phyloP scores from a whole-genome alignment of 495 filamentous ascomycete species.

The Mycothermus thermophilus region DNA sequence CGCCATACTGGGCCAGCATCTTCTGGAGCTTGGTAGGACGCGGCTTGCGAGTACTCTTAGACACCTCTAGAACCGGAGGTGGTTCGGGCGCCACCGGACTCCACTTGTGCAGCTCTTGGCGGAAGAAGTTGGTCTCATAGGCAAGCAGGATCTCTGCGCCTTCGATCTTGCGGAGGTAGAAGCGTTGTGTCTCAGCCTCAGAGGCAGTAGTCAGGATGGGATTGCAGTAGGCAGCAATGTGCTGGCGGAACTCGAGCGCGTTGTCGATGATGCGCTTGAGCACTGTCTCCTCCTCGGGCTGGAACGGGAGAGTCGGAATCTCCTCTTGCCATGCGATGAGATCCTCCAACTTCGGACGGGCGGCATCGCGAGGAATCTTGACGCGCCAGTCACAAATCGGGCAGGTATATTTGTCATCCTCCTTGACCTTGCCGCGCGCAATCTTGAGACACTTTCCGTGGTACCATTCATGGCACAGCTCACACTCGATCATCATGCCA shows the following conservation, averaged over 20 bases:
- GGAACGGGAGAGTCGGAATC: constrained; percentile 72
- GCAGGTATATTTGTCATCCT: constrained; percentile 96
- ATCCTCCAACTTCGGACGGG: constrained; percentile 90
- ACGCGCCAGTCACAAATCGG: constrained; percentile 96
- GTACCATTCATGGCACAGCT: constrained; percentile 98
- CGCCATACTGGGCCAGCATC: constrained; percentile 73
- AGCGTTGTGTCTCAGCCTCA: constrained; percentile 82
- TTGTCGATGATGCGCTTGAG: constrained; percentile 72
- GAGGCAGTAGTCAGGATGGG: constrained; percentile 64
- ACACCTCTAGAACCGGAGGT: constrained; percentile 70
- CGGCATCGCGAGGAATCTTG: constrained; percentile 96
- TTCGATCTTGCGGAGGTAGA: constrained; percentile 96
- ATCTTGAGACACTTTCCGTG: constrained; percentile 98
- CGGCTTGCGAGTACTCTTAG: constrained; percentile 90
- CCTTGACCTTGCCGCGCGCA: constrained; percentile 90
- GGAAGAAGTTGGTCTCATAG: constrained; percentile 93
- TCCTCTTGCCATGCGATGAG: constrained; percentile 79
- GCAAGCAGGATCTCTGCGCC: constrained; percentile 88
- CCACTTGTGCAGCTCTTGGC: constrained; percentile 93
- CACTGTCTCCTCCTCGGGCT: constrained; percentile 84
- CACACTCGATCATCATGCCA: constrained; percentile 99
- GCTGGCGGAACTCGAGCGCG: constrained; percentile 70
- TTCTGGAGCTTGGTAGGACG: constrained; percentile 96
- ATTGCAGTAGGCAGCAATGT: constrained; percentile 68
- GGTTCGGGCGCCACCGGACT: constrained; percentile 75